Evolutionary conservation across 139 green algal genomes (phyloP).

Genomic region (Chlamydomonas schloesseri): DNA sequence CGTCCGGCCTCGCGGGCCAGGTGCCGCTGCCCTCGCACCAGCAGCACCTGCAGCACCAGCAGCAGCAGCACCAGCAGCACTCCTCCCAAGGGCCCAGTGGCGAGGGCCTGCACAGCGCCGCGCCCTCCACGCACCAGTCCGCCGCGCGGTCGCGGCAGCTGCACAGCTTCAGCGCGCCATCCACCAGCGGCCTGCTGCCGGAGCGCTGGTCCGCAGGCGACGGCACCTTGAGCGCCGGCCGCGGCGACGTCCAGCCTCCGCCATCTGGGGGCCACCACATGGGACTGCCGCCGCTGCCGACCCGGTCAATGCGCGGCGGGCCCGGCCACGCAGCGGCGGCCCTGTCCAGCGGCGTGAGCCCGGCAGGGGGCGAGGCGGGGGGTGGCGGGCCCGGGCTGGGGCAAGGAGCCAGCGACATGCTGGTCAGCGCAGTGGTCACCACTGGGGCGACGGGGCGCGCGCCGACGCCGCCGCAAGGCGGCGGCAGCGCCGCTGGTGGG

Average conservation of each 20-base stretch:
- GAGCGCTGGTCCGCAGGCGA: constrained; percentile 19
- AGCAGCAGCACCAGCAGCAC: too few species aligned
- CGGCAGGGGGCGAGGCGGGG: too few species aligned
- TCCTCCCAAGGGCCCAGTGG: neutral
- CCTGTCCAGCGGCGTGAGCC: neutral
- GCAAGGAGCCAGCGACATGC: too few species aligned
- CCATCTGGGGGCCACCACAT: neutral
- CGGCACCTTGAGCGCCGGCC: neutral
- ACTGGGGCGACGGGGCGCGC: too few species aligned
- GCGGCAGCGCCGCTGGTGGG: too few species aligned
- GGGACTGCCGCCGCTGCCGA: neutral
- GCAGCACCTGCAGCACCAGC: neutral
- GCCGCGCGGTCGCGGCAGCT: neutral
- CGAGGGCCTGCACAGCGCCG: neutral
- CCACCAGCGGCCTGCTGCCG: neutral
- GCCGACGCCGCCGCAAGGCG: too few species aligned
- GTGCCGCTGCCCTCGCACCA: neutral
- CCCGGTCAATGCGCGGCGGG: neutral
- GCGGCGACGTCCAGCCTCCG: neutral
- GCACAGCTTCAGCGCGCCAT: neutral
- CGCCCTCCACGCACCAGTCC: neutral
- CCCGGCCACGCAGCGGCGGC: too few species aligned
- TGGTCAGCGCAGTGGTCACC: too few species aligned
- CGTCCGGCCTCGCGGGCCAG: neutral
- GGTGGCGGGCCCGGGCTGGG: too few species aligned